Base-by-base conservation (phyloP, 768 basidiomycete genomes). In the Boletus rubropictus region DNA sequence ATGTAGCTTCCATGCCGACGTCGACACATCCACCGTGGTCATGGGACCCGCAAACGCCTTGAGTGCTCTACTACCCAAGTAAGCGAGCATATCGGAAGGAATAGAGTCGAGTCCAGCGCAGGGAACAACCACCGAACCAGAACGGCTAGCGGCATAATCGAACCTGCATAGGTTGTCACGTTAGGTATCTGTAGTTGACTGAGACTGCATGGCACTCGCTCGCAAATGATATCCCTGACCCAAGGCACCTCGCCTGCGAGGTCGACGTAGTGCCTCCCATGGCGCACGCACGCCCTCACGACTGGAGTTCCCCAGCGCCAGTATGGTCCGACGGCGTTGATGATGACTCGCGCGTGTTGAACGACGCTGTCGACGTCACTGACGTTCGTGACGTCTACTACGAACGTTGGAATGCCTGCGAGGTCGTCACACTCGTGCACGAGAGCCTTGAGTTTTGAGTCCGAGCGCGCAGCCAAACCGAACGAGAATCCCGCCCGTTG, bases 201-300 rank as follows among this genome's bases (percentile, higher is more conserved):
- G 43, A 57, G 38, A 43, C 14, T 42, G 17, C 46, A 40, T 45
- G 39, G 21, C 27, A 69, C 80, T 57, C 53, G 81, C 84, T 75
- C 61, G 24, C 67, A 28, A 39, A 89, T 79, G 41, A 89, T 82
- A 12, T 79, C 68, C 50, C 67, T 69, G 38, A 86, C 75, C 80
- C 84, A 92, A 3, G 71, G 67, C 0, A 75, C 66, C 62, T 94
- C 91, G 7, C 86, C 85, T 2, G 85, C 80, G 28, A 93, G 70
- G 65, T 97, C 94, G 22, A 91, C 81, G 61, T 95, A 95, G 65
- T 94, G 89, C 7, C 79, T 76, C 5, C 86, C 83, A 48, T 84
- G 69, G 29, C 69, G 69, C 5, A 83, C 86, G 52, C 92, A 95
- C 4, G 86, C 83, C 47, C 78, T 87, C 17, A 90, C 86, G 11